These are phyloP conservation scores for Colletotrichum sp. DNA, from an alignment of 2,329 filamentous ascomycete species.

Conservation along the genomic window DNA sequence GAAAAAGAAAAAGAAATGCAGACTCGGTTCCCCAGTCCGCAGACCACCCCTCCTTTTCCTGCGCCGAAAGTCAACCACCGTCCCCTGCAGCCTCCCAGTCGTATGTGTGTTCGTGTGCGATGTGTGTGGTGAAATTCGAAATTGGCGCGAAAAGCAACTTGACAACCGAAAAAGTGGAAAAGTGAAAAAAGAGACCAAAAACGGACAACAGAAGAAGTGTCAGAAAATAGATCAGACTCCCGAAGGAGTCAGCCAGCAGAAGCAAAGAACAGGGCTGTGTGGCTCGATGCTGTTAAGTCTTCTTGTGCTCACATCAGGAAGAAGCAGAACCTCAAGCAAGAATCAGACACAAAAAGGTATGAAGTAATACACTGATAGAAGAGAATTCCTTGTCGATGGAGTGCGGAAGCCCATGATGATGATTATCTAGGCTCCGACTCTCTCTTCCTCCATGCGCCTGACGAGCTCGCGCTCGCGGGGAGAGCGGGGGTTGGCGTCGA, in stretches of 20 bases:
- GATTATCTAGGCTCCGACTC: conserved; percentile 30
- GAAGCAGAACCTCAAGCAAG: neutral
- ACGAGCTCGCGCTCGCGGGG: conserved; percentile 64
- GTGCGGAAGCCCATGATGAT: neutral
- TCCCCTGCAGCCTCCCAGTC: neutral
- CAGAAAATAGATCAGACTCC: neutral
- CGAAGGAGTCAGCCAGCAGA: neutral
- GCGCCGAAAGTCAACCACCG: conserved; percentile 10
- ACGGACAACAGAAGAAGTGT: neutral
- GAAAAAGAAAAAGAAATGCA: neutral
- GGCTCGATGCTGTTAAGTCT: conserved; percentile 1
- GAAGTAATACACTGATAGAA: conserved; percentile 23
- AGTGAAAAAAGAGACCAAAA: neutral
- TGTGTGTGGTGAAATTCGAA: neutral
- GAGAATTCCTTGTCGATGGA: conserved; percentile 4
- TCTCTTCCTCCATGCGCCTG: conserved; percentile 59
- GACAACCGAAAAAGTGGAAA: neutral
- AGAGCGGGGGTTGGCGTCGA: conserved; percentile 62
- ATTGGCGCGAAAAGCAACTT: neutral
- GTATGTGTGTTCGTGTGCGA: conserved; percentile 14
- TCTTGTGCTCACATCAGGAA: conserved; percentile 1
- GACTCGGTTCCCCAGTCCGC: neutral
- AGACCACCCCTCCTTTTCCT: neutral
- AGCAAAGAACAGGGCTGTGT: conserved; percentile 15
- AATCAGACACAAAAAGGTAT: conserved; percentile 8